Evolutionary conservation across 768 basidiomycete genomes (phyloP).

Genomic region (Xerocomus potaroensis): DNA sequence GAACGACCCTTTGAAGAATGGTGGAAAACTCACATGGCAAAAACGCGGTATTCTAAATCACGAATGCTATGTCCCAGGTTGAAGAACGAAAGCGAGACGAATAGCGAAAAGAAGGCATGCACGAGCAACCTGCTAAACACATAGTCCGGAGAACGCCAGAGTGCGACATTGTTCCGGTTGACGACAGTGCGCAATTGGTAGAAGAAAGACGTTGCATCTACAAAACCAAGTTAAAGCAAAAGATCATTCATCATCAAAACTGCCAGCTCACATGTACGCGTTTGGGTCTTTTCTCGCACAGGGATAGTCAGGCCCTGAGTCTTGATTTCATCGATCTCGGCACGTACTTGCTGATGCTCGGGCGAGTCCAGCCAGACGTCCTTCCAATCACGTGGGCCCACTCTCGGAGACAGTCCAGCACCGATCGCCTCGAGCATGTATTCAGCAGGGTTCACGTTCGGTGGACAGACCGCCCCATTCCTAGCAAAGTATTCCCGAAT

Average conservation of each 20-base stretch:
- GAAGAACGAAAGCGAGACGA: slow-evolving; percentile 76
- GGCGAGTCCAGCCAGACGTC: slow-evolving; percentile 77
- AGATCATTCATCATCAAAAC: neutral
- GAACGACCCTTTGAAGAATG: neutral
- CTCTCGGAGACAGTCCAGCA: slow-evolving; percentile 67
- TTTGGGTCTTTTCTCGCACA: slow-evolving; percentile 35
- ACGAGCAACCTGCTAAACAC: slow-evolving; percentile 80
- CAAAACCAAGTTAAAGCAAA: neutral
- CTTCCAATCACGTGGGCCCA: slow-evolving; percentile 82
- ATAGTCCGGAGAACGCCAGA: slow-evolving; percentile 85
- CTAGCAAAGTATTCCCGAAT: slow-evolving; percentile 74
- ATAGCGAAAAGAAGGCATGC: slow-evolving; percentile 64
- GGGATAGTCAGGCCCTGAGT: slow-evolving; percentile 41
- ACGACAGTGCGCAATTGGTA: slow-evolving; percentile 72
- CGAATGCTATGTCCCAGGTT: slow-evolving; percentile 60
- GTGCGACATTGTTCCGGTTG: slow-evolving; percentile 58
- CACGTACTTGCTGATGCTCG: slow-evolving; percentile 42
- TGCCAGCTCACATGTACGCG: slow-evolving; percentile 44
- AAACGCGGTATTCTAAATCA: slow-evolving; percentile 76
- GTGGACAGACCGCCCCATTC: slow-evolving; percentile 66
- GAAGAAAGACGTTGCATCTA: slow-evolving; percentile 71
- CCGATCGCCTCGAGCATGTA: slow-evolving; percentile 87
- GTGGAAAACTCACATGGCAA: slow-evolving; percentile 55
- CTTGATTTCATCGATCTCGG: slow-evolving; percentile 48
- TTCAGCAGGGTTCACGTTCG: slow-evolving; percentile 75